Percentiles rank a stretch among this genome's conserved stretches.
These are phyloP conservation scores for Fusarium floridanum DNA, from an alignment of 2,329 filamentous ascomycete species.

Conservation along the genomic window DNA sequence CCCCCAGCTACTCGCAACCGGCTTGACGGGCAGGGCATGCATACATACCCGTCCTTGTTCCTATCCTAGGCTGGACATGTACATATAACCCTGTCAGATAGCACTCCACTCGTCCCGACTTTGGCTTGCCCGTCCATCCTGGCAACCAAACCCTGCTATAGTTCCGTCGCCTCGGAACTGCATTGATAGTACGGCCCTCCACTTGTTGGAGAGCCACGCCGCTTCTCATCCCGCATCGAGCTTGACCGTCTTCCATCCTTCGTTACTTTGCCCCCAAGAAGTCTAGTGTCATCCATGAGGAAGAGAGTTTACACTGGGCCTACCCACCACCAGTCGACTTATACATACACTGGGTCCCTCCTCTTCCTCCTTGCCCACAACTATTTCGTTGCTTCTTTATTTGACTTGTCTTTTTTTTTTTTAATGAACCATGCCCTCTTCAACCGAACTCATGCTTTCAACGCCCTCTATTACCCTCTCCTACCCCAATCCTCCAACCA, in stretches of 20 bases:
- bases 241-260: slow-evolving; percentile 40
- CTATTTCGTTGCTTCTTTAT: slow-evolving; percentile 8
- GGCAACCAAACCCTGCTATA: slow-evolving; percentile 36
- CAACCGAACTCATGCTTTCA: slow-evolving; percentile 39
- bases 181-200: slow-evolving; percentile 34
- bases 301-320: slow-evolving; percentile 21
- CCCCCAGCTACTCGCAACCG: neutral
- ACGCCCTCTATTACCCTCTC: slow-evolving; percentile 36
- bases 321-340: slow-evolving; percentile 27
- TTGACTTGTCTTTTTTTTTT: slow-evolving; percentile 17
- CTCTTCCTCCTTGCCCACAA: slow-evolving; percentile 9
- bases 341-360: slow-evolving; percentile 35
- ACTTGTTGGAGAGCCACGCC: slow-evolving; percentile 33
- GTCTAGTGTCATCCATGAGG: slow-evolving; percentile 44
- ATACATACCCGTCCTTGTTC: slow-evolving; percentile 14
- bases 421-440: slow-evolving; percentile 38
- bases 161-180: slow-evolving; percentile 41
- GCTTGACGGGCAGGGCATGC: slow-evolving; percentile 1
- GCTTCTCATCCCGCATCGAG: slow-evolving; percentile 35
- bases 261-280: slow-evolving; percentile 50
- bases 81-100: slow-evolving; percentile 34
- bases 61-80: slow-evolving; percentile 6
- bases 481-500: slow-evolving; percentile 29
- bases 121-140: slow-evolving; percentile 25
- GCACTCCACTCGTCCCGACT: slow-evolving; percentile 33